Base-by-base conservation (phyloP, 441 rosid genomes). In the Gossypium laxum region DNA sequence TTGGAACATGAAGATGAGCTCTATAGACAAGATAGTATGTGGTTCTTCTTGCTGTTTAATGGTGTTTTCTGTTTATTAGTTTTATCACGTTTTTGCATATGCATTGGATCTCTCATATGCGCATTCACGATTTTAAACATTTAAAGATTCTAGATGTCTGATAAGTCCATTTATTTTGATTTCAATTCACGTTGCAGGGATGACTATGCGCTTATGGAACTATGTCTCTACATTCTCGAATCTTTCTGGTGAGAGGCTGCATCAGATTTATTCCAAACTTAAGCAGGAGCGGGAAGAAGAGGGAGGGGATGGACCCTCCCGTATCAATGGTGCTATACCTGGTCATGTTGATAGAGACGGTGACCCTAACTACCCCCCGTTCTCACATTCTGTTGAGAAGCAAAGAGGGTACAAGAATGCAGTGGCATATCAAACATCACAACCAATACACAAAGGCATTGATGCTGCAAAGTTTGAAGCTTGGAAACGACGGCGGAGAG, bases 171-270 rank as follows among this genome's bases (percentile, higher is more conserved):
- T 69, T 54, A 4, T 22, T 55, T 18, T 14, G 22, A 70, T 45
- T 54, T n/a, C 15, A 51, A 43, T 26, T 45, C 38, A 21, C 30
- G 2, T 83, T 82, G 72, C 88, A 95, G 99, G 94, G 84, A 90
- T 92, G 97, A 84, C 82, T 0, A 84, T 76, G 77, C 83, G 98
- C 72, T 72, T 95, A 74, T 95, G 99, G 99, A 92, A 95, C 52
- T 92, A 92, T 72, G 99, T 95, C 43, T 95, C 99, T 17, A 89
- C 90, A 2, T 95, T 85, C 81, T 95, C 99, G 62, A 95, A 95
- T 80, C 78, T 91, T 66, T 86, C 97, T 2, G 99, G 99, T 73
- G 97, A 85, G 79, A 84, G 81, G 78, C 96, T 95, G 66, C 85
- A 79, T 56, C 98, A 92, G 84, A 95, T 92, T 0, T 95, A 92